These are phyloP conservation scores for Rubia balearica DNA, from an alignment of 305 asterid genomes.

Conservation along the genomic window DNA sequence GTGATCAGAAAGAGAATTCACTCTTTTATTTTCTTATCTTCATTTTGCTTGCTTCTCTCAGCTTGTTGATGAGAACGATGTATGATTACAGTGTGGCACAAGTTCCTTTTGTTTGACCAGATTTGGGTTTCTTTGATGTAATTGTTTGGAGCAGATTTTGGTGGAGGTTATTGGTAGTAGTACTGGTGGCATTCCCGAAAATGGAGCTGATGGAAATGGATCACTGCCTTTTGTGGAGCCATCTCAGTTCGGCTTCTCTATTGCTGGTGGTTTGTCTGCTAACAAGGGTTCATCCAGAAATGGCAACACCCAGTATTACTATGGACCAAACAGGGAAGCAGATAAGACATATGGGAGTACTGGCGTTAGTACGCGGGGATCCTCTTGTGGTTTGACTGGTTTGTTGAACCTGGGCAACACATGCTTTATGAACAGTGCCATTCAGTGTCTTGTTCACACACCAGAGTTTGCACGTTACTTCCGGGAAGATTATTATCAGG, in stretches of 20 bases:
- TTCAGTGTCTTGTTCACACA: constrained; percentile 97
- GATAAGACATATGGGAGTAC: constrained; percentile 63
- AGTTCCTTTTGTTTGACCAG: constrained; percentile 3
- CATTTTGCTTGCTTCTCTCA: constrained; percentile 4
- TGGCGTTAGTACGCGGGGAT: constrained; percentile 94
- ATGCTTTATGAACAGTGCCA: constrained; percentile 98
- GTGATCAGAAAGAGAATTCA: not conserved
- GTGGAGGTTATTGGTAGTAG: constrained; percentile 56
- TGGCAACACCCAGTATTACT: constrained; percentile 54
- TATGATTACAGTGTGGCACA: not conserved
- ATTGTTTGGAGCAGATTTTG: constrained; percentile 55
- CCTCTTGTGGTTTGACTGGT: constrained; percentile 92
- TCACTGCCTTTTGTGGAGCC: constrained; percentile 38
- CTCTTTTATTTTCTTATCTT: not conserved
- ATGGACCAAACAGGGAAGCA: constrained; percentile 28
- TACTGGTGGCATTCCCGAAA: constrained; percentile 45
- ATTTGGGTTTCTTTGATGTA: not conserved
- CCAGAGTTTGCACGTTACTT: constrained; percentile 92
- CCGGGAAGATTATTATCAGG: constrained; percentile 93
- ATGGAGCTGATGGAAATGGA: constrained; percentile 67
- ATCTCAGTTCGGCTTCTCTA: constrained; percentile 42
- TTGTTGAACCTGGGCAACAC: constrained; percentile 95
- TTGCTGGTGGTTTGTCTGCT: constrained; percentile 58
- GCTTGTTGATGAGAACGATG: not conserved
- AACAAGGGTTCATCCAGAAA: constrained; percentile 72